Percentiles rank a stretch among this genome's conserved stretches.
phyloP scores from a whole-genome alignment of 2,329 filamentous ascomycete species.

The Rhynchosporium secalis region DNA sequence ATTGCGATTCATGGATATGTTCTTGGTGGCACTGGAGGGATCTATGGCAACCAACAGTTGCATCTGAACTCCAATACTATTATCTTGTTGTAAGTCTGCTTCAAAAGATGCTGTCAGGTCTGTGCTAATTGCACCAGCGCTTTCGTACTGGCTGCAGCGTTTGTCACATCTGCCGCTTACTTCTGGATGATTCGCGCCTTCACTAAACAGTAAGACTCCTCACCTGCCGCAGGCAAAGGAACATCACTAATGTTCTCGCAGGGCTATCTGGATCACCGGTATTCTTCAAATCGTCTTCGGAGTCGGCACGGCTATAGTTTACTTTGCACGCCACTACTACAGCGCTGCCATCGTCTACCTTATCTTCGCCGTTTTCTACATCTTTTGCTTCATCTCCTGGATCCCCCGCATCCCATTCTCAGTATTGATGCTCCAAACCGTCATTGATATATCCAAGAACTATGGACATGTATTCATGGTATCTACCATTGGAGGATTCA shows the following conservation, averaged over 20 bases:
- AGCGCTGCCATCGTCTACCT: conserved; percentile 86
- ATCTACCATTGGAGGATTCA: conserved; percentile 77
- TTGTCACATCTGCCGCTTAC: conserved; percentile 75
- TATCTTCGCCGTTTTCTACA: conserved; percentile 75
- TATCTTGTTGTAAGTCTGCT: conserved; percentile 62
- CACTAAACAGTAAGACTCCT: conserved; percentile 61
- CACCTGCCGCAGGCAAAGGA: not conserved
- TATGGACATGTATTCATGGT: conserved; percentile 87
- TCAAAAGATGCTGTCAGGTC: not conserved
- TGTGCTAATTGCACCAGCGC: conserved; percentile 40
- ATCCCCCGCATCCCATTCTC: conserved; percentile 88
- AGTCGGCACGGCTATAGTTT: conserved; percentile 84
- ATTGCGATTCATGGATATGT: conserved; percentile 75
- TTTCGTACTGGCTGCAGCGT: conserved; percentile 72
- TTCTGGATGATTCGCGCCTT: conserved; percentile 74
- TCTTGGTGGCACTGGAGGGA: conserved; percentile 61
- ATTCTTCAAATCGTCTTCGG: conserved; percentile 85
- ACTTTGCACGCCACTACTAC: conserved; percentile 74
- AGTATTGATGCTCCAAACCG: conserved; percentile 82
- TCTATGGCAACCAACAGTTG: conserved; percentile 65
- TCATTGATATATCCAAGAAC: conserved; percentile 79
- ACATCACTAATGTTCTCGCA: conserved; percentile 11
- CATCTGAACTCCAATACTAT: conserved; percentile 80
- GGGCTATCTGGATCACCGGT: conserved; percentile 86
- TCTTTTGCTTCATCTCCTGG: conserved; percentile 86